Evolutionary conservation across 2,329 filamentous ascomycete species (phyloP).

Genomic region (Aureobasidium vineae): DNA sequence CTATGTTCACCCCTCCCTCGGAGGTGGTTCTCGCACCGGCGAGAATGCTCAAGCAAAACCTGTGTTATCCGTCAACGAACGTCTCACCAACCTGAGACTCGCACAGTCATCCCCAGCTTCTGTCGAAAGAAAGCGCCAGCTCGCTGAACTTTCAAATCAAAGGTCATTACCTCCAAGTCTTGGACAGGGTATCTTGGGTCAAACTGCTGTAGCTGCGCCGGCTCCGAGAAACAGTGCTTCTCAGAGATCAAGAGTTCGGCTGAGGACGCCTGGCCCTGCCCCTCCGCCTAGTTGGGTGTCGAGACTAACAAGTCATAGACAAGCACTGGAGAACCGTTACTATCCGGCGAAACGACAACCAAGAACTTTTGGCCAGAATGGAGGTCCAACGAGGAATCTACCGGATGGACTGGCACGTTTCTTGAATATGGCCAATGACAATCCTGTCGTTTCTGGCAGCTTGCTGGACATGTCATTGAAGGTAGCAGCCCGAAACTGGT

Average conservation of each 20-base stretch:
- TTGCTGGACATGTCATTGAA: constrained; percentile 54
- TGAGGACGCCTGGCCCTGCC: constrained; percentile 46
- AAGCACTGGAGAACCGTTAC: constrained; percentile 6
- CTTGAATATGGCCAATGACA: constrained; percentile 30
- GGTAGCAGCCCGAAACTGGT: constrained; percentile 57
- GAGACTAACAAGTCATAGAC: constrained; percentile 31
- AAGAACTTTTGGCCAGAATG: constrained; percentile 24
- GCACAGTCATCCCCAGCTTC: constrained; percentile 43
- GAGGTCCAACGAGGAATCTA: constrained; percentile 32
- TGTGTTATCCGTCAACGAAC: constrained; percentile 46
- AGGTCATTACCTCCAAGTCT: constrained; percentile 48
- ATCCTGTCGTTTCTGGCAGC: constrained; percentile 36
- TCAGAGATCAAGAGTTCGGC: constrained; percentile 35
- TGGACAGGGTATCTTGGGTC: constrained; percentile 44
- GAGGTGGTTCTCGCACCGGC: constrained; percentile 31
- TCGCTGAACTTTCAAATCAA: constrained; percentile 44
- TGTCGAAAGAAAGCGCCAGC: constrained; percentile 42
- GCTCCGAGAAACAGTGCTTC: constrained; percentile 43
- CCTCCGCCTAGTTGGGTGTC: constrained; percentile 49
- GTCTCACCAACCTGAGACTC: constrained; percentile 48
- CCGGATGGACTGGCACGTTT: constrained; percentile 35
- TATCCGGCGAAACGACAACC: neutral
- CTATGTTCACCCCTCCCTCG: constrained; percentile 42
- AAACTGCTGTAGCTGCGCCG: constrained; percentile 48
- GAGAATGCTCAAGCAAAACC: constrained; percentile 30